These are phyloP conservation scores for Acacia crassicarpa DNA, from an alignment of 306 rosid species.

Conservation along the genomic window DNA sequence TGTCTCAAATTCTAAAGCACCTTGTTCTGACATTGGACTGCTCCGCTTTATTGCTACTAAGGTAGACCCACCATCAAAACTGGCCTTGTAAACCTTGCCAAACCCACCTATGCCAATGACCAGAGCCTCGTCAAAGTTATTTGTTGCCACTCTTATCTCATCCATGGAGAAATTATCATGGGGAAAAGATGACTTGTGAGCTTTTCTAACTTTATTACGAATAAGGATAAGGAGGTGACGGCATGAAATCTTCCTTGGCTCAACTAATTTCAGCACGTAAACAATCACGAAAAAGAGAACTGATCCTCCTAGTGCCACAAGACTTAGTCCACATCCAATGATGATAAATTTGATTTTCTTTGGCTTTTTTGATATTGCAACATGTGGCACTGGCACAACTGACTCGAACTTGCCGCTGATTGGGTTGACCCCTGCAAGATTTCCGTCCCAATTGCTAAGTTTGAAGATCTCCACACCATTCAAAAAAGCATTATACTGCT, in stretches of 20 bases:
- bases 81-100: slow-evolving; percentile 41
- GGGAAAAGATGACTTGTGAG: neutral
- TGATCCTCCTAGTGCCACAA: neutral
- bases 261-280: slow-evolving; percentile 5
- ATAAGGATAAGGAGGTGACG: neutral
- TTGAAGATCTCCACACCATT: slow-evolving; percentile 49
- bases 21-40: slow-evolving; percentile 44
- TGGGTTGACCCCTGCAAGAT: slow-evolving; percentile 30
- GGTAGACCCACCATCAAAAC: slow-evolving; percentile 26
- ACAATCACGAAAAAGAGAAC: slow-evolving; percentile 25
- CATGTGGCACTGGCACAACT: neutral
- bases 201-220: neutral
- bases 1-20: slow-evolving; percentile 37
- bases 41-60: slow-evolving; percentile 38
- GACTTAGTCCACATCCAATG: slow-evolving; percentile 14
- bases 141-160: slow-evolving; percentile 38
- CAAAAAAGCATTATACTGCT: slow-evolving; percentile 3
- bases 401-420: neutral
- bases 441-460: slow-evolving; percentile 22
- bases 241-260: slow-evolving; percentile 17
- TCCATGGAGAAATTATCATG: slow-evolving; percentile 13
- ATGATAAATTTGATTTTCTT: neutral
- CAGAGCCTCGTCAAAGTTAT: slow-evolving; percentile 33
- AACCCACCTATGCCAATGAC: slow-evolving; percentile 37
- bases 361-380: neutral